A percentile compares a stretch with the other conserved stretches of the same genome.
Evolutionary conservation across 1,284 basidiomycete species (phyloP).

Genomic region (Moesziomyces antarcticus): DNA sequence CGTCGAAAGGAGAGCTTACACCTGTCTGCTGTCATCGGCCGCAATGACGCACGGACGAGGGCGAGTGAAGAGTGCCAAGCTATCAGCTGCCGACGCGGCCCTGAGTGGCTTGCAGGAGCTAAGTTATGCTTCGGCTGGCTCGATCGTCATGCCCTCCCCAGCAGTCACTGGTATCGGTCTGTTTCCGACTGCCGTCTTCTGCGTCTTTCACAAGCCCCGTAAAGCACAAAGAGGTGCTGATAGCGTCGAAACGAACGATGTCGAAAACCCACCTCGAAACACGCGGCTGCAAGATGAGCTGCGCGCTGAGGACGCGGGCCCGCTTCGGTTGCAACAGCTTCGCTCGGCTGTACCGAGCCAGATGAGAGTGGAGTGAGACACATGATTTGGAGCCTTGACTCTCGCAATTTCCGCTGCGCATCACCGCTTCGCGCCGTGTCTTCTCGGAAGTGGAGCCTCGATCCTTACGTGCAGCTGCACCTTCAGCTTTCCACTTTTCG

Average conservation of each 20-base stretch:
- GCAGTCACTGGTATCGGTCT: no score
- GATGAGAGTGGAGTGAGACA: neutral
- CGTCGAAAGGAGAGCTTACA: no score
- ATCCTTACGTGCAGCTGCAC: slow-evolving; percentile 26
- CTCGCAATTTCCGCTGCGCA: neutral
- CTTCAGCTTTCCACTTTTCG: no score
- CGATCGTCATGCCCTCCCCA: no score
- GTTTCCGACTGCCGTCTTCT: no score
- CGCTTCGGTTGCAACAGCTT: slow-evolving; percentile 12
- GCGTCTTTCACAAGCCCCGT: no score
- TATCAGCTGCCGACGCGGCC: slow-evolving; percentile 3
- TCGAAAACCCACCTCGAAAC: neutral
- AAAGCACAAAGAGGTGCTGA: no score
- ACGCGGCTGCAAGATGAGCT: neutral
- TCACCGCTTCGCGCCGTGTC: neutral
- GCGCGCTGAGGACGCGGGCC: neutral
- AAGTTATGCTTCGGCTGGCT: no score
- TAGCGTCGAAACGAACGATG: no score
- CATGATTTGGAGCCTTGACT: no score
- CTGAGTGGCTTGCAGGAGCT: neutral
- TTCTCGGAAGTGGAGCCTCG: slow-evolving; percentile 16
- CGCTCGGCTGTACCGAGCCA: slow-evolving; percentile 20
- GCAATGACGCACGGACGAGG: no score
- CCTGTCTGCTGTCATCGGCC: no score
- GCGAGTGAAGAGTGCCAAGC: neutral